phyloP scores from a whole-genome alignment of 2,329 filamentous ascomycete genomes.

The Microascus cirrosus region DNA sequence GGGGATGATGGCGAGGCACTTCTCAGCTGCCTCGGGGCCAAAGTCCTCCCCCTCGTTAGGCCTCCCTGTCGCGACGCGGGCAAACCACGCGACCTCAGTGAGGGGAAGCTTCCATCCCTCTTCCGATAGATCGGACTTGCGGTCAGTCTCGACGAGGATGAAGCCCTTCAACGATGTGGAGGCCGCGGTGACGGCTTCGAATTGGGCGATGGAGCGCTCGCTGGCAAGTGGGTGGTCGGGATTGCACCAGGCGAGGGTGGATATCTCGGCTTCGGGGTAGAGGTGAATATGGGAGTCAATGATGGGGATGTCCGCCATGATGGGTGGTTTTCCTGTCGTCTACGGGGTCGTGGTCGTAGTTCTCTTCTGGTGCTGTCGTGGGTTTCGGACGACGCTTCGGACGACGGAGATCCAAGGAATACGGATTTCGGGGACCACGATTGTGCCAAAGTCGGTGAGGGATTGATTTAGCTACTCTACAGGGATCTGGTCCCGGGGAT shows the following conservation, averaged over 20 bases:
- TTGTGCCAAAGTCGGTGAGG: no score
- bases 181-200: constrained; percentile 33
- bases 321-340: neutral
- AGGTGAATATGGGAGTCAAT: constrained; percentile 91
- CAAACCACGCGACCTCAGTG: constrained; percentile 59
- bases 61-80: constrained; percentile 51
- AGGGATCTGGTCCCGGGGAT: neutral
- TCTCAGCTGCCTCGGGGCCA: constrained; percentile 23
- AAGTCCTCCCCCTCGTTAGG: constrained; percentile 41
- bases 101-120: constrained; percentile 59
- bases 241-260: constrained; percentile 59
- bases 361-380: neutral
- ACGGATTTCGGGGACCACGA: no score
- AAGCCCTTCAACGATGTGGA: constrained; percentile 50
- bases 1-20: constrained; percentile 62
- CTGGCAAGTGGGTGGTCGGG: constrained; percentile 46
- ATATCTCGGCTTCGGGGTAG: constrained; percentile 58
- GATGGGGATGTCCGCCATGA: constrained; percentile 42
- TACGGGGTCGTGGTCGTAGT: neutral
- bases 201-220: constrained; percentile 56
- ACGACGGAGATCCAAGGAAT: no score
- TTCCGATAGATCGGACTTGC: constrained; percentile 46
- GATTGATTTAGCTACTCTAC: no score
- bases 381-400: neutral
- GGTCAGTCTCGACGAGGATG: constrained; percentile 76